phyloP scores from a whole-genome alignment of 768 basidiomycete genomes.

The Trametes cinnabarina region DNA sequence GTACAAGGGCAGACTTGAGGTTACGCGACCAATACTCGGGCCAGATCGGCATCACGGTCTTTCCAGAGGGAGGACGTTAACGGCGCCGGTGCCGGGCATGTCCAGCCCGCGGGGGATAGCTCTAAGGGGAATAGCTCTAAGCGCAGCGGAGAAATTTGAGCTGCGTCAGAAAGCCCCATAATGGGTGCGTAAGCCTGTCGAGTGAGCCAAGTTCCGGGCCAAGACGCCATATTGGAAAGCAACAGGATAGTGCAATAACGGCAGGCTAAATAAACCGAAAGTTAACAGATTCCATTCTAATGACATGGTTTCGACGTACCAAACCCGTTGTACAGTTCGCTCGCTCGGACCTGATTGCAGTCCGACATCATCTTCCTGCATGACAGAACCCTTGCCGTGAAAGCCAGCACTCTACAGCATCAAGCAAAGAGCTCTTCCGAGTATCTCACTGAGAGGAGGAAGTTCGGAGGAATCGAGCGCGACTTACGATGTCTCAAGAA shows the following conservation, averaged over 20 bases:
- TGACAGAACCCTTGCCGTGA: not conserved
- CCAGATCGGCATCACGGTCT: not conserved
- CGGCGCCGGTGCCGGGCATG: not conserved
- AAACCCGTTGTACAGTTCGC: too few species aligned
- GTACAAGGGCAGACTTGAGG: not conserved
- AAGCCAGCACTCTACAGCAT: not conserved
- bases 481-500: constrained; percentile 9
- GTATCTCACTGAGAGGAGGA: constrained; percentile 6
- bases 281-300: too few species aligned
- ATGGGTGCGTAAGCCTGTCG: not conserved
- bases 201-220: too few species aligned
- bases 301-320: too few species aligned
- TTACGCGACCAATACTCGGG: not conserved
- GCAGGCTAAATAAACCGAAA: too few species aligned
- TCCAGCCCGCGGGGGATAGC: not conserved
- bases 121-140: not conserved
- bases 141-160: constrained; percentile 1
- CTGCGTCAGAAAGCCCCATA: not conserved
- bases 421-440: not conserved
- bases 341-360: not conserved
- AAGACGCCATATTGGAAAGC: too few species aligned
- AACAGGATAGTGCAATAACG: too few species aligned
- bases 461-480: constrained; percentile 9
- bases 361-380: not conserved
- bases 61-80: not conserved